Base-by-base conservation (phyloP, 139 green algal species). In the Coelastrella sp. region DNA sequence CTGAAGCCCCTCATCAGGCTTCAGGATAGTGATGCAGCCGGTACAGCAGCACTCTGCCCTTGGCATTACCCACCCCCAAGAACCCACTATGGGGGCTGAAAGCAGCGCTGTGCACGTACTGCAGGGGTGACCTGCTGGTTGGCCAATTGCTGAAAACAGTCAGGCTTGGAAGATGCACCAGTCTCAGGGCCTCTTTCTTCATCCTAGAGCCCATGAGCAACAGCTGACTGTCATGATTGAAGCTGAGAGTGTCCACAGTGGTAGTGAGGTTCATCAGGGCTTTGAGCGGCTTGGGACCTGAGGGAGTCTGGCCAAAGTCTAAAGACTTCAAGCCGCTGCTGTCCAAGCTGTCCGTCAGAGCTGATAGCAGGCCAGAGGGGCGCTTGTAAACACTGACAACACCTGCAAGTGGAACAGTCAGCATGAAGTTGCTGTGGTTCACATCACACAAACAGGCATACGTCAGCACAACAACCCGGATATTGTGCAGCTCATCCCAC, bases 111-210 rank as follows among this genome's bases (percentile, higher is more conserved):
- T 98, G 94, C 83, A 99, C 94, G 79, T 96, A 97, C 53, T 96
- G 89, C 85, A 99, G 88, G 35, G 96, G 96, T 8, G 93, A 95
- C 50, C 79, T 88, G 32, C 83, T 87, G 0, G 95, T 98, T 1
- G 97, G 97, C 96, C 96, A 99, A 88, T 99, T 99, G 75, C 88
- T 84, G 75, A 97, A 99, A 9, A 97, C 95, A 23, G 94, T 98
- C 40, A 90, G 60, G 13, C 89, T 92, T 5, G 94, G 92, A 30
- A 98, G 51, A 87, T 99, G 97, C 69, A 98, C 90, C 76, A 99
- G 71, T 0, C 96, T 90, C 87, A 99, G 90, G 17, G 96, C 79
- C 59, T 99, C 95, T 30, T 90, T 92, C 90, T 96, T 96, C 91
- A 98, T 90, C 38, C 92, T 90, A 3, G 93, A 98, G 3, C 90